Base-by-base conservation (phyloP, 2,329 filamentous ascomycete species). In the Tolypocladium endophyticum region DNA sequence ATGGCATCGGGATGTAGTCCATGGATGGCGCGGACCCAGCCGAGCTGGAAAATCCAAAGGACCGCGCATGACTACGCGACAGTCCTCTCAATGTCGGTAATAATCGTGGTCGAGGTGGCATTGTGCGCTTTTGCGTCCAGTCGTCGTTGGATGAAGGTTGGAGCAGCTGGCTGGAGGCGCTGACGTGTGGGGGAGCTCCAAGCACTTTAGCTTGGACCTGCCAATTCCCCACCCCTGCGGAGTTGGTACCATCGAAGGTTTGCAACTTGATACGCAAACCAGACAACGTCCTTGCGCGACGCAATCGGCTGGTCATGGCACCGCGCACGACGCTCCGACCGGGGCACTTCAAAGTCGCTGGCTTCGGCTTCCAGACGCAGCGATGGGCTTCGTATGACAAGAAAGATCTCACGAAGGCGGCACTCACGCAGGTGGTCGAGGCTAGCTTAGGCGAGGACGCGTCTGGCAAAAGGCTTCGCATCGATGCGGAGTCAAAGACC, bases 1-100 rank as follows among this genome's bases (percentile, higher is more conserved):
- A 85, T 0, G 83, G 83, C 73, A 85, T 77, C 20, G 83, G 82
- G 60, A 85, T 79, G 62, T 77, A 74, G 57, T 68, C 69, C 66
- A 67, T 70, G 20, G 68, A 68, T 1, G 74, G 69, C 8, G 64
- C 41, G 33, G 66, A 64, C 14, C 66, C 63, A 9, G 70, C 64
- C 12, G 68, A 68, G 58, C 70, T 71, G 8, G 74, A 72, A 63
- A 78, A 76, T 8, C 76, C 77, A 65, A 83, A 79, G 35, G 69
- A 65, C 57, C 79, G 75, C 58, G 68, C 68, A 65, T 74, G 70
- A 25, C 68, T 68, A 50, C 65, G 61, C 52, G 74, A 67, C 35
- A 75, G 61, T n/a, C 68, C 69, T 61, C 70, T 67, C n/a, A 77
- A 62, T 4, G 76, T 66, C 55, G 68, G 64, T 38, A 70, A 54